Conservation (phyloP, 2,329 filamentous ascomycete species). For the Colletotrichum melonis region DNA sequence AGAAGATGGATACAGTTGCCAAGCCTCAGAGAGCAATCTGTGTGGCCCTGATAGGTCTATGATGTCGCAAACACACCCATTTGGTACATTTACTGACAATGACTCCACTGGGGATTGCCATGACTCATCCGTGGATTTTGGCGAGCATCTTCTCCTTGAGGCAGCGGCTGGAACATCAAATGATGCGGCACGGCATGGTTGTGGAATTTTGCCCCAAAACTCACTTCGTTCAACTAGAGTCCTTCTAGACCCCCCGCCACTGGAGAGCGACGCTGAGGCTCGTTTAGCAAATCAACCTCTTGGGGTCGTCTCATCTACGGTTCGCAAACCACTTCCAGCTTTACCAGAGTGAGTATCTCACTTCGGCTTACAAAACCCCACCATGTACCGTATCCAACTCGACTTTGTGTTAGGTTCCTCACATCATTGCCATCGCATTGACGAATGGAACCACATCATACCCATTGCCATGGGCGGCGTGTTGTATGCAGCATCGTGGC, state of each 20-base stretch:
- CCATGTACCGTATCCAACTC: not conserved
- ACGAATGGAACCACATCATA: not conserved
- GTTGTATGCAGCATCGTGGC: not conserved
- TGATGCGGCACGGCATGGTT: not conserved
- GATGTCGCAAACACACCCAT: not conserved
- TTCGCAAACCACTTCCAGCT: conserved; percentile 57
- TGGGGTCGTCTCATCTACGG: conserved; percentile 14
- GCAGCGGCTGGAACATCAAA: not conserved
- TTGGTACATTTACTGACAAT: not conserved
- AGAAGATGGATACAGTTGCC: not conserved
- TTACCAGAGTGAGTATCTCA: conserved; percentile 46
- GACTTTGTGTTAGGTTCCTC: not conserved
- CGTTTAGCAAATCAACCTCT: conserved; percentile 24
- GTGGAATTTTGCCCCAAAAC: not conserved
- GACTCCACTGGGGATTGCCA: not conserved
- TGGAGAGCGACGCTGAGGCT: conserved; percentile 4
- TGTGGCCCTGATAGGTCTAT: not conserved
- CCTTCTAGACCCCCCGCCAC: not conserved
- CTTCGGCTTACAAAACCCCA: conserved; percentile 30
- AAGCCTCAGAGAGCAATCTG: not conserved
- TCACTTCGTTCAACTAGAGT: not conserved
- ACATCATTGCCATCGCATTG: not conserved
- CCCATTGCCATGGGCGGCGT: not conserved
- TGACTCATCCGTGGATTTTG: not conserved
- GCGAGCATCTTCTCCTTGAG: not conserved